Conservation (phyloP, 352 stramenopile species). For the Globisporangium megalacanthum region DNA sequence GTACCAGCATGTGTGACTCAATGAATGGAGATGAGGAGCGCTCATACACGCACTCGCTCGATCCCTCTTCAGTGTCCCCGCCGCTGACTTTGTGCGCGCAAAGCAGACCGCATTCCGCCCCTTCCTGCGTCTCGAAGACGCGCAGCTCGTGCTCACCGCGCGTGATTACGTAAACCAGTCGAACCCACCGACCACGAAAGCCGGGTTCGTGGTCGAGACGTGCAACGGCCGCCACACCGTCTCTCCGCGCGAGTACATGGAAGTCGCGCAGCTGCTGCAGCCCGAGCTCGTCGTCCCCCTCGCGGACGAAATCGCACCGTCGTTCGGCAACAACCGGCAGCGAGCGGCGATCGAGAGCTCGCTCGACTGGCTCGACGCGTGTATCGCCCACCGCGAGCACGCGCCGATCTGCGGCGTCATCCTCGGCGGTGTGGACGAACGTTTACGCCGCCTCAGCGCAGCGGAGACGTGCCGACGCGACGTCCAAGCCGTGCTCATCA, state of each 20-base stretch:
- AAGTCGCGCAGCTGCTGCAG: constrained; percentile 34
- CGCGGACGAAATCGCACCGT: constrained; percentile 54
- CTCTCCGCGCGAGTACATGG: constrained; percentile 53
- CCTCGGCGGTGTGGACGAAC: constrained; percentile 54
- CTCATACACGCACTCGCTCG: not conserved
- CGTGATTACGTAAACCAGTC: constrained; percentile 62
- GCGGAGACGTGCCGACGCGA: constrained; percentile 62
- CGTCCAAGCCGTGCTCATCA: constrained; percentile 63
- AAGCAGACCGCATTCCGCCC: constrained; percentile 37
- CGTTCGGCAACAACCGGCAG: constrained; percentile 63
- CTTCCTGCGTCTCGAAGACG: constrained; percentile 44
- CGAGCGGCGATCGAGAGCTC: constrained; percentile 54
- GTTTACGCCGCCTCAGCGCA: constrained; percentile 41
- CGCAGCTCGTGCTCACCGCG: constrained; percentile 53
- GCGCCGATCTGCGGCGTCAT: constrained; percentile 57
- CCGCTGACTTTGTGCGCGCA: constrained; percentile 27
- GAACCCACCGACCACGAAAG: constrained; percentile 49
- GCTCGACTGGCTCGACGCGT: constrained; percentile 70
- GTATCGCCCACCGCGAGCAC: constrained; percentile 17
- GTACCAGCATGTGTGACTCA: not conserved
- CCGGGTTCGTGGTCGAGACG: constrained; percentile 55
- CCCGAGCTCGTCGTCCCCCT: constrained; percentile 59
- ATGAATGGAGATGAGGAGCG: not conserved
- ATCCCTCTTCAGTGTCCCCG: constrained; percentile 19
- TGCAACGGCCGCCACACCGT: constrained; percentile 41